A percentile compares a stretch with the other conserved stretches of the same genome.
Conservation (phyloP, 345 rosid species). For the Garcia nutans region DNA sequence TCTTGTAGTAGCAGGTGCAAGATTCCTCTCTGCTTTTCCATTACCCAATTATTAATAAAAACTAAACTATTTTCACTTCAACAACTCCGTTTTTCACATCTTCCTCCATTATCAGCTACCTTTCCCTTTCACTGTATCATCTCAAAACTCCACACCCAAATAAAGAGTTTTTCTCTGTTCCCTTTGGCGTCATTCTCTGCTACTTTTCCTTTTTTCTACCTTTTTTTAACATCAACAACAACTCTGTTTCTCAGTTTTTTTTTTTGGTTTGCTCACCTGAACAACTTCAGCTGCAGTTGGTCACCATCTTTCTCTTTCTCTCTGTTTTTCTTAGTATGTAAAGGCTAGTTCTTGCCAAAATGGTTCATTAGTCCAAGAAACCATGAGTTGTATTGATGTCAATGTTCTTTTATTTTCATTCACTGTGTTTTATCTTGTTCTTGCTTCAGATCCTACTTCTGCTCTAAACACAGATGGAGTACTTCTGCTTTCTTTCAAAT, state of each 20-base stretch:
- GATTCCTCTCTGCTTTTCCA: conserved; percentile 31
- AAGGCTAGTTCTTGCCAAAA: not conserved
- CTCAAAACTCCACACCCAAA: not conserved
- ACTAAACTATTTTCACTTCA: too few relatives aligned
- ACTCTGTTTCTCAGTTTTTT: conserved; percentile 16
- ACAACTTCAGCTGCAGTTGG: conserved; percentile 59
- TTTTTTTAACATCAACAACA: conserved; percentile 7
- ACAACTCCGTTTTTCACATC: not conserved
- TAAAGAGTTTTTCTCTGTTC: not conserved
- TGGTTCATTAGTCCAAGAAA: conserved; percentile 6
- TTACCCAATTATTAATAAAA: not conserved
- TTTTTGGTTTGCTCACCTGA: conserved; percentile 66
- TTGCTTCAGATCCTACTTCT: conserved; percentile 34
- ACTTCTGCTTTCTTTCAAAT: conserved; percentile 62
- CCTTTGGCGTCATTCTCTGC: not conserved
- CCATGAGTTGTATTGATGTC: conserved; percentile 34
- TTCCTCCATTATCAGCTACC: not conserved
- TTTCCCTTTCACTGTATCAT: conserved; percentile 3
- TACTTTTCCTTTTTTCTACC: not conserved
- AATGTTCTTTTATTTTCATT: conserved; percentile 23
- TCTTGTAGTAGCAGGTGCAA: conserved; percentile 30
- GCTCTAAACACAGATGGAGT: conserved; percentile 64
- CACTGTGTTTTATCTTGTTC: conserved; percentile 20
- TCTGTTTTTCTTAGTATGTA: conserved; percentile 31
- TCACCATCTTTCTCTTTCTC: conserved; percentile 46